Base-by-base conservation (phyloP, 805 yeast species). In the Limtongia smithiae region DNA sequence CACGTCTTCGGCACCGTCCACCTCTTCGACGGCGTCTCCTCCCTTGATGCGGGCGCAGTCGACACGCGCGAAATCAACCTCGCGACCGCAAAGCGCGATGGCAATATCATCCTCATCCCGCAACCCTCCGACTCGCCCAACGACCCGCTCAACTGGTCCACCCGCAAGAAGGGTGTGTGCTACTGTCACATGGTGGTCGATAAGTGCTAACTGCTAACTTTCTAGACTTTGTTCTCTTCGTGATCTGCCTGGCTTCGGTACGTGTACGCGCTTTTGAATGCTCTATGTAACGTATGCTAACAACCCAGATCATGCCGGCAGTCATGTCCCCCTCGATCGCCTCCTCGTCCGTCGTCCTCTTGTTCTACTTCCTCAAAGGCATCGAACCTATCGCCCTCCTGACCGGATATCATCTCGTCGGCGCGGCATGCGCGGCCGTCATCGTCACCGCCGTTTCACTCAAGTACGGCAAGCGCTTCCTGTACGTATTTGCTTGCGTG, bases 71-170 rank as follows among this genome's bases (percentile, higher is more conserved):
- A 34, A n/a, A 12, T 20, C 35, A 3, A 15, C 31, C 20, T 18
- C 1, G 24, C 48, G 18, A 27, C 34, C 21, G 55, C 81, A 75
- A 33, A 72, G 69, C 18, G 65, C 63, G 66, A 68, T 35, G 71
- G 67, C 3, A 64, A 66, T 31, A 73, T 81, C 50, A 76, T 82
- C 11, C 67, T 81, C 37, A 74, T 79, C 38, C 88, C 89, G 28
- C 77, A 78, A 8, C 89, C 89, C 1, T 74, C 83, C 0, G 78
- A 75, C 44, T 81, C 81, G 53, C 84, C 86, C 6, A 78, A 82
- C 56, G 89, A 83, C 60, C 88, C 88, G 1, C 67, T 83, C 47
- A 81, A 80, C 59, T 83, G 88, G 88, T 46, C 77, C 1, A 63
- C 50, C 12, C 25, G 43, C 21, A 54, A 50, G 41, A 54, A 50